Base-by-base conservation (phyloP, 1,284 basidiomycete genomes). In the Apiotrichum brassicae region DNA sequence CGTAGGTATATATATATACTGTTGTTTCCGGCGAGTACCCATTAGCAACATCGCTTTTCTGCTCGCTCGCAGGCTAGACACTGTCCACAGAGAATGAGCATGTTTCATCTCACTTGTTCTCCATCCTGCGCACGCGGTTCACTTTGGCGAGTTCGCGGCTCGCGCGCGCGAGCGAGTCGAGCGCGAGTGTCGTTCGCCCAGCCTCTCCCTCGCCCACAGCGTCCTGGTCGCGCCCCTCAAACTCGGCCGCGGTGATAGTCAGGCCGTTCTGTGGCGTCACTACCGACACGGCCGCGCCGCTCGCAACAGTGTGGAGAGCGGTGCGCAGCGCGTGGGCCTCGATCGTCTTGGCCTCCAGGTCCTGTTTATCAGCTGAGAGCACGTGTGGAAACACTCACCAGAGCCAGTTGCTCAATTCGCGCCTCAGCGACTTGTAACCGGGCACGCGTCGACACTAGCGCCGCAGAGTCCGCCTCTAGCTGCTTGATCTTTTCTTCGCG, bases 401-500 rank as follows among this genome's bases (percentile, higher is more conserved):
- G 32, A 6, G 62, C 52, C 22, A 65, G 45, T 20, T 68, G 59
- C 9, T 48, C 39, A 22, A 68, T 43, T 3, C 59, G 53, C 26
- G 36, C 42, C 39, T 72, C 62, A 19, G 61, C 56, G n/a, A 61
- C 59, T 3, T 45, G 45, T 23, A 65, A 54, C 4, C 61, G 58
- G 24, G 45, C 42, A 24, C 60, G 58, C 3, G 63, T 53, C 9
- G 48, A 36, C 20, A 50, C 57, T 11, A 68, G 55, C 18, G 62
- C 58, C 14, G 60, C 56, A 2, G 59, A 54, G 46, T 68, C 66
- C 2, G 51, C 38, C 51, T 71, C 68, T 25, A 72, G 61, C 52
- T 65, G 57, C 51, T 68, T 68, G 59, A 73, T 72, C 54, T 63
- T 54, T 55, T 73, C 70, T 49, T 73, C 71, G 25, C 71, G 58